Conservation (phyloP, 148 eudicot genomes). For the Vaccinium corymbosum region DNA sequence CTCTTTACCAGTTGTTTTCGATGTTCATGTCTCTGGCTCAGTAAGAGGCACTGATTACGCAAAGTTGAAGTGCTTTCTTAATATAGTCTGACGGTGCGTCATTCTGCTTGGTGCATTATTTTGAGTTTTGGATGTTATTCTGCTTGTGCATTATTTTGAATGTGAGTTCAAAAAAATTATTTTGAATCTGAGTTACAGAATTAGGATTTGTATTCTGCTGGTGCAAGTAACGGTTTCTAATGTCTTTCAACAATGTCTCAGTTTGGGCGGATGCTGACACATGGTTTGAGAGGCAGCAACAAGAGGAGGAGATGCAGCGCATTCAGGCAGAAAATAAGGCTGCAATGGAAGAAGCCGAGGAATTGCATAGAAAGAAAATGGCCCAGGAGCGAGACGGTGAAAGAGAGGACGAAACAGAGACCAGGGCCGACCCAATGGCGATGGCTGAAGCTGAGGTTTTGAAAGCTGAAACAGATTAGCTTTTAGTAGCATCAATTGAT, state of each 20-base stretch:
- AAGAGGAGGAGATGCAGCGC: constrained; percentile 89
- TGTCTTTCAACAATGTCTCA: constrained; percentile 24
- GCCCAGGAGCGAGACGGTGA: constrained; percentile 84
- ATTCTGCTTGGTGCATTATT: no score
- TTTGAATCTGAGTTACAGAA: background rate
- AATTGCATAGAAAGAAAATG: constrained; percentile 74
- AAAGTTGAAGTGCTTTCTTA: background rate
- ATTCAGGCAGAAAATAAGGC: constrained; percentile 74
- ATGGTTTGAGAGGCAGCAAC: constrained; percentile 93
- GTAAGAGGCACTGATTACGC: background rate
- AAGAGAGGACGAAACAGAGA: constrained; percentile 49
- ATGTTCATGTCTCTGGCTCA: background rate
- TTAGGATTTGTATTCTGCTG: background rate
- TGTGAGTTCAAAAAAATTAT: background rate
- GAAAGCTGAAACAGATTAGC: constrained; percentile 33
- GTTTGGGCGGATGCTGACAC: constrained; percentile 99
- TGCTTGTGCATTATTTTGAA: background rate
- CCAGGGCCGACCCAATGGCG: constrained; percentile 54
- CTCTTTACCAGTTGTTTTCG: background rate
- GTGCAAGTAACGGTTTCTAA: background rate
- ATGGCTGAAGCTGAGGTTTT: constrained; percentile 57
- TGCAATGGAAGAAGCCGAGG: constrained; percentile 73
- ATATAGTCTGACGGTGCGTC: background rate
- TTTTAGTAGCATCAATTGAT: background rate
- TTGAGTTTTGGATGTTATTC: no score